Percentiles rank a stretch among this genome's conserved stretches.
Conservation (phyloP, 495 filamentous ascomycete species). For the Tuber umbilicatum region DNA sequence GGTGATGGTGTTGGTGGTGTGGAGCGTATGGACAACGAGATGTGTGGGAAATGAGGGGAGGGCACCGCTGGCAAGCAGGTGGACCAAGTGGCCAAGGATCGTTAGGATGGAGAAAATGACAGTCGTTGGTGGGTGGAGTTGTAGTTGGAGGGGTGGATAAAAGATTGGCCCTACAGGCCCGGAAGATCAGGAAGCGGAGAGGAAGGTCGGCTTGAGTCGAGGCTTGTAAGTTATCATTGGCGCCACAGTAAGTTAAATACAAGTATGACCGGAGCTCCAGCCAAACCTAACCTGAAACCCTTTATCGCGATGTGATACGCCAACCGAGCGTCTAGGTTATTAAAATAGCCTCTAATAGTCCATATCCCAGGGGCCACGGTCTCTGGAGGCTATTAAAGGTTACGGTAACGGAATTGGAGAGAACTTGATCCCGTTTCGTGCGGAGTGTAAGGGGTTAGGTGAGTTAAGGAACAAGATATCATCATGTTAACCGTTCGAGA, state of each 20-base stretch:
- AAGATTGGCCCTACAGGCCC: background rate
- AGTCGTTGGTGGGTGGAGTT: conserved; percentile 23
- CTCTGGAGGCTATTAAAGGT: background rate
- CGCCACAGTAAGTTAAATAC: background rate
- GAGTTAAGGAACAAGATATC: background rate
- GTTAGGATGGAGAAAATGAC: conserved; percentile 12
- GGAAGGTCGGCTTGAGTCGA: conserved; percentile 16
- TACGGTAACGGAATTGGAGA: background rate
- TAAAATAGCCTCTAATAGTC: background rate
- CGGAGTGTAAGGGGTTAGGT: background rate
- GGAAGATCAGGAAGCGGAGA: conserved; percentile 21
- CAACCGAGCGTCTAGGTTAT: background rate
- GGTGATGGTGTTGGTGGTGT: conserved; percentile 9
- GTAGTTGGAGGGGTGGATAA: conserved; percentile 10
- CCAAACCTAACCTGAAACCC: background rate
- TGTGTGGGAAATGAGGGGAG: conserved; percentile 18
- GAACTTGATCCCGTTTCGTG: background rate
- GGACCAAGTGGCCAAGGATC: conserved; percentile 12
- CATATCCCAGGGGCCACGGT: background rate
- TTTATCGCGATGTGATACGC: background rate
- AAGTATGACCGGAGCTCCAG: background rate
- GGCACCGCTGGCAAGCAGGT: conserved; percentile 17
- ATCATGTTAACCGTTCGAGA: background rate
- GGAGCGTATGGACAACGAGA: conserved; percentile 16
- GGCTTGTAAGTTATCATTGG: background rate